Evolutionary conservation across 352 stramenopile species (phyloP), one percentile per base, ranked within the genome.

Genomic region (Phytophthora vignae): DNA sequence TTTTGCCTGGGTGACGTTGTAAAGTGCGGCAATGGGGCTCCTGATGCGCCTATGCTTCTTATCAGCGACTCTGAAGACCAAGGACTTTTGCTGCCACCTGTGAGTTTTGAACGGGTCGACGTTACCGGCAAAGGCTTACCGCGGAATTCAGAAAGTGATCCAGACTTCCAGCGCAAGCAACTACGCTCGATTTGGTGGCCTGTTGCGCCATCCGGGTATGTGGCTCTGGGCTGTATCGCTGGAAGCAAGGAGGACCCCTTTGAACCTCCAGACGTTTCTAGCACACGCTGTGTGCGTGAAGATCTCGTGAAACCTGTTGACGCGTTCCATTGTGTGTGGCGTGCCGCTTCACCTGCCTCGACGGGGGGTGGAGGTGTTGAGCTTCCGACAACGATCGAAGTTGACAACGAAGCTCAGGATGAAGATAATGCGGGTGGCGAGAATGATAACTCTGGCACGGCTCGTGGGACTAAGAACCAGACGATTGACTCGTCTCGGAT

Each of bases 141-240:
- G 14, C 82, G 76, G 55, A 96, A 95, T 63, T 92, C 85, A 0
- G 85, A 92, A 27, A 87, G 76, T 21, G 82, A 95, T 46, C 63
- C 72, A 0, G 87, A 95, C 29, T 92, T 96, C 36, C 83, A 94
- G 29, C 84, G 82, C n/a, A 96, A 96, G 67, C 88, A 96, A 36
- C 59, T 93, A 15, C 87, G 90, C 1, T 95, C 86, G 0, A 60
- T 96, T 33, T 96, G 90, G 90, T 95, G 87, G 85, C 90, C 90
- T 7, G 79, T 96, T 33, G 85, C 90, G 2, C 90, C 90, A 1
- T 74, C 86, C 17, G 90, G 89, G 0, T 97, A 95, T 38, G 81
- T 95, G 2, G 77, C 88, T 0, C 49, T 97, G 33, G 89, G 90
- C 0, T 96, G 89, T 40, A 52, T 97, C 7, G 88, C 88, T 62